Base-by-base conservation (phyloP, 1,284 basidiomycete genomes). In the Ganoderma lingzhi region DNA sequence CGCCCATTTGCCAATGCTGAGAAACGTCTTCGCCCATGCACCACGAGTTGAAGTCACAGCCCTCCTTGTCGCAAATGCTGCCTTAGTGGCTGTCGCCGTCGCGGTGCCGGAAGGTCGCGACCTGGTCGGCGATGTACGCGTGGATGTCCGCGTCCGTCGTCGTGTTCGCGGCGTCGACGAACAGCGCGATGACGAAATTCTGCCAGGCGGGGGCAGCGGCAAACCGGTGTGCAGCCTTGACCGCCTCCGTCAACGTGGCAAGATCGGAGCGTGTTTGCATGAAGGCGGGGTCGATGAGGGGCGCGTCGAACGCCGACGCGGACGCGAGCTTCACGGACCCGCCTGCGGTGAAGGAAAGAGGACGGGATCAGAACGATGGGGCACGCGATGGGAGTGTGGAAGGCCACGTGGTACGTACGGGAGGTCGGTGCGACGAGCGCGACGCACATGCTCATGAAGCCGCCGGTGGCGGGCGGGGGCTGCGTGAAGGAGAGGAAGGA, bases 41-140 rank as follows among this genome's bases (percentile, higher is more conserved):
- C 81, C 77, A 88, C 66, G 85, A 84, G 83, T 87, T 87, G 83
- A 86, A 87, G 75, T 88, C 86, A 79, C 86, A 87, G 61, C 86
- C 86, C 70, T 85, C 84, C 75, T 82, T 82, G 78, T 87, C 86
- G 76, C 85, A 87, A 69, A 84, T 75, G 64, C 83, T 82, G 68
- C 70, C 77, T 77, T 85, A 84, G 67, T 84, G 80, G 70, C 79
- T 65, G 75, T 76, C 77, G 67, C 76, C 77, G 69, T 78, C 78
- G 69, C n/a, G 67, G 65, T 74, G 55, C 10, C 58, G 60, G 39
- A 70, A 39, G 19, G 68, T 70, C 6, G 55, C 44, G 3, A 28
- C 28, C 42, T 23, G 32, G 23, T 48, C 23, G 23, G 67, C 63
- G 30, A 66, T 62, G 28, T 68, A 69, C 35, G 53, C 69, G n/a